Conservation (phyloP, 129 eudicot genomes). For the Kitagawia praeruptora region DNA sequence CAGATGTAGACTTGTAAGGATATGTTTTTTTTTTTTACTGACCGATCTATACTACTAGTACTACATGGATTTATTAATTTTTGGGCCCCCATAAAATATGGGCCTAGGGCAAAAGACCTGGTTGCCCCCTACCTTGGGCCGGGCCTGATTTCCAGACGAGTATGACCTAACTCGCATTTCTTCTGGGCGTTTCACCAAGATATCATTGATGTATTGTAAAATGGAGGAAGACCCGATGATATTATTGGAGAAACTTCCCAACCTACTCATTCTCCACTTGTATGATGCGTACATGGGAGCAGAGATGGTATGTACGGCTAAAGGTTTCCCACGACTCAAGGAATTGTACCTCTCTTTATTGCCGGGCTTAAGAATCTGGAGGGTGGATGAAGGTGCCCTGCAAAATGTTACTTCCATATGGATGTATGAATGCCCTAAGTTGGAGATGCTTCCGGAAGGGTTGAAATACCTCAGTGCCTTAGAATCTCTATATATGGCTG, state of each 20-base stretch:
- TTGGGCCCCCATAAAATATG: too few relatives aligned
- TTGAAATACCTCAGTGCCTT: neutral
- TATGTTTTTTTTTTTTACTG: too few relatives aligned
- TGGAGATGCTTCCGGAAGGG: neutral
- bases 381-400: slow-evolving; percentile 21
- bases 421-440: neutral
- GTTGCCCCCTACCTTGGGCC: too few relatives aligned
- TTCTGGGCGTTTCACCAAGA: neutral
- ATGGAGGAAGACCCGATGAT: neutral
- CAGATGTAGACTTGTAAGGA: too few relatives aligned
- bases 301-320: neutral
- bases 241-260: neutral
- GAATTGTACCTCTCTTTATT: neutral
- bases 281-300: neutral
- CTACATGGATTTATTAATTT: too few relatives aligned
- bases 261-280: neutral
- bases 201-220: neutral
- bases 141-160: neutral
- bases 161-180: neutral
- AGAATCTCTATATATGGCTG: neutral
- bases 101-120: too few relatives aligned
- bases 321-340: neutral
- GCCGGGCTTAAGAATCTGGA: slow-evolving; percentile 6
- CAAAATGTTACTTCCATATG: slow-evolving; percentile 1
- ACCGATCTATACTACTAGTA: too few relatives aligned